Base-by-base conservation (phyloP, 176 grass and related monocot genomes). In the Tillandsia leiboldiana region DNA sequence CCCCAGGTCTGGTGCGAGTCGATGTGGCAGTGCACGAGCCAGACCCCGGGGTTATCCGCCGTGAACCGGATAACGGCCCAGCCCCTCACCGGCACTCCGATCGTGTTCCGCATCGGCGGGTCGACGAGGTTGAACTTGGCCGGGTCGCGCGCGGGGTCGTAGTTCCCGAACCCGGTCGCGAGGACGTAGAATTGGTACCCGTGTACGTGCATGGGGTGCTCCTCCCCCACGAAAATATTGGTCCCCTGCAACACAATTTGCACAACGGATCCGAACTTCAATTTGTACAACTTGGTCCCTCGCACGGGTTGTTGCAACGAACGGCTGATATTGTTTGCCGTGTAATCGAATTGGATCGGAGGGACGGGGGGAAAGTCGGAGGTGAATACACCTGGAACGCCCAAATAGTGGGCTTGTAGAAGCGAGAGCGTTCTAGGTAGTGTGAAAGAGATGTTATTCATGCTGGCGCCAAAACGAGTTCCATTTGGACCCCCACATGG, bases 121-220 rank as follows among this genome's bases (percentile, higher is more conserved):
- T 99, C 94, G 20, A 86, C 79, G 29, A 99, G 71, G 89, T 99
- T 99, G 75, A 93, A 86, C 79, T 51, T 85, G 26, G 75, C 87
- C 11, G 10, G 27, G 81, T 99, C 94, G 3, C 72, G 53, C 50
- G 24, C 72, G 17, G 82, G 86, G 58, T 99, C 51, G 69, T 83
- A 93, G 72, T 93, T 99, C 18, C 89, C 94, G 71, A 90, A 93
- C 2, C 89, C 94, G 2, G 77, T 87, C 26, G 84, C 94, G 13
- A 93, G 84, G 78, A 93, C 87, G 82, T 86, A 93, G 77, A 99
- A 93, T 51, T 88, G 82, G 89, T 93, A 90, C 0, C 94, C 94
- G 17, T 99, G 94, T 72, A 99, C 71, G 81, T 99, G 94, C 86
- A 90, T 99, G 0, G 89, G 94, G 77, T 99, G 94, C 71, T 99